A percentile compares a stretch with the other conserved stretches of the same genome.
Evolutionary conservation across 208 protist species (phyloP).

Genomic region (Leishmania gerbilli): DNA sequence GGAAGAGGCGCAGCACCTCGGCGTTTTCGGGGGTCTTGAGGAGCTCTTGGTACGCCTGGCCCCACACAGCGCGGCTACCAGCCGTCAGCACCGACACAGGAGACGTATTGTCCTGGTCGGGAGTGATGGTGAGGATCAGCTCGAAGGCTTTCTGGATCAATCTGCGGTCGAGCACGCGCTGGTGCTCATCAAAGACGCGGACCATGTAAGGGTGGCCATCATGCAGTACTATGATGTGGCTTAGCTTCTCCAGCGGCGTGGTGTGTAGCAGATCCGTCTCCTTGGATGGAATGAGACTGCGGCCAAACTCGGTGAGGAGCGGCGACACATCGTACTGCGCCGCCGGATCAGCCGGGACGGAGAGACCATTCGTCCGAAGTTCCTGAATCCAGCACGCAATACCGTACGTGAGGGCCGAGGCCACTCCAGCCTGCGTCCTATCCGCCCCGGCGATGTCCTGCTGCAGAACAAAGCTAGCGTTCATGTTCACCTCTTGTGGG

Average conservation of each 20-base stretch:
- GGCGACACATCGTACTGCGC: conserved; percentile 67
- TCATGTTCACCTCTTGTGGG: conserved; percentile 77
- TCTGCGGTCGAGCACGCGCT: conserved; percentile 37
- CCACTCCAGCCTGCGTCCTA: conserved; percentile 64
- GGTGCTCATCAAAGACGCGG: conserved; percentile 67
- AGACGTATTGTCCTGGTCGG: conserved; percentile 76
- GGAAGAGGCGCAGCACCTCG: conserved; percentile 61
- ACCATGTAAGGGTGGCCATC: conserved; percentile 80
- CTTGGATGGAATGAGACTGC: conserved; percentile 73
- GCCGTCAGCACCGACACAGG: conserved; percentile 87
- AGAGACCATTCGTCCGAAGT: conserved; percentile 40
- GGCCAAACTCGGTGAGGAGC: conserved; percentile 69
- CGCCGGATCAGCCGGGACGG: conserved; percentile 27
- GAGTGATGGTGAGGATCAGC: conserved; percentile 76
- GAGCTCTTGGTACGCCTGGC: conserved; percentile 79
- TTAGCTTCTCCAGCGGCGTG: conserved; percentile 64
- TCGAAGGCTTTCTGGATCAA: conserved; percentile 74
- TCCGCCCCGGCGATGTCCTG: conserved; percentile 38
- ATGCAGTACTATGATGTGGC: conserved; percentile 83
- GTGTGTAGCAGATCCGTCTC: conserved; percentile 57
- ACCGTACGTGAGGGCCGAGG: conserved; percentile 63
- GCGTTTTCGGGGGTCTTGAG: conserved; percentile 77
- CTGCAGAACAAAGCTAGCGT: conserved; percentile 71
- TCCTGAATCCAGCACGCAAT: conserved; percentile 61
- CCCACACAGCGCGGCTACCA: conserved; percentile 75